Base-by-base conservation (phyloP, 768 basidiomycete genomes). In the Tricholoma saponaceum region DNA sequence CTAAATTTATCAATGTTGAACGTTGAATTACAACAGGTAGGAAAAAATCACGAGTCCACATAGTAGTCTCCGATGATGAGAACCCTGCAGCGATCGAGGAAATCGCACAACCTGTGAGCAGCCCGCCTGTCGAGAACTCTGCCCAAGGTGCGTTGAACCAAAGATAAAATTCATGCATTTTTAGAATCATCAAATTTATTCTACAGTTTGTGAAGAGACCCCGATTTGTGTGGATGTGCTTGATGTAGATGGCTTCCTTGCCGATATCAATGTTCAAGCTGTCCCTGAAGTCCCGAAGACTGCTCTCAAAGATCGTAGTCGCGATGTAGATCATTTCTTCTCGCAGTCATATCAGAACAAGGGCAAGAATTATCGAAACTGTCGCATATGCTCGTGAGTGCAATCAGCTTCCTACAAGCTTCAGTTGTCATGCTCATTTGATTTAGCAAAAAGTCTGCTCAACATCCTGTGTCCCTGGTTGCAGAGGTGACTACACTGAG, bases 321-420 rank as follows among this genome's bases (percentile, higher is more conserved):
- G 30, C 32, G 55, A 56, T 35, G 32, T 56, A 6, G 20, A 56
- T 9, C 18, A 56, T 23, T 56, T 56, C 23, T 56, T 49, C 26
- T 25, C 26, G 10, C 26, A 1, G 4, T 9, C 22, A 10, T 25
- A 33, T 20, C 55, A 23, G 8, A 3, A 8, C 12, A 50, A 51
- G 5, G 55, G 16, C 22, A 37, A 37, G 18, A 23, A 23, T 22
- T 25, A 44, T 22, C 18, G 46, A 22, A 35, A 39, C 14, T 50
- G 46, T n/a, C 26, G 9, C 4, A 3, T 23, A 9, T 37, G 52
- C 30, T 52, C 22, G 35, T 52, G 43, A 2, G 35, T 25, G 8
- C 9, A 9, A 22, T 39, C 10, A 37, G 35, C 13, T 9, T 20
- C n/a, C 10, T 8, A 6, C 10, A 7, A 7, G 7, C 39, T 18